These are phyloP conservation scores for Cordyceps pruinosa DNA, from an alignment of 2,329 filamentous ascomycete genomes.

Conservation along the genomic window DNA sequence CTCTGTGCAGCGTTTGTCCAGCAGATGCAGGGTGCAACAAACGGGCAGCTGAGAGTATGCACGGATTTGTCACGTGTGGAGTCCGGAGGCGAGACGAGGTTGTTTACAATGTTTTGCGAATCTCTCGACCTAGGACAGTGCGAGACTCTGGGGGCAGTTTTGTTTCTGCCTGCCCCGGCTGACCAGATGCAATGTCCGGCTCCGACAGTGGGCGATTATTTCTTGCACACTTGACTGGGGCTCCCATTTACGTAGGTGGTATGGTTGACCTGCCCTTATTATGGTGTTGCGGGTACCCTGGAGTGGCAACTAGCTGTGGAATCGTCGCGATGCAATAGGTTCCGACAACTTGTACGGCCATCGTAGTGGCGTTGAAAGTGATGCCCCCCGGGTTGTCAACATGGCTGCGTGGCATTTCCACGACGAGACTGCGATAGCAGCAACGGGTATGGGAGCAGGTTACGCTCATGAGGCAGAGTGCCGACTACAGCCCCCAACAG, in stretches of 20 bases:
- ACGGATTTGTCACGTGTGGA: background rate
- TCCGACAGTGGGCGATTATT: background rate
- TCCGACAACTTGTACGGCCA: too few relatives aligned
- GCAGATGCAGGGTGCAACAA: background rate
- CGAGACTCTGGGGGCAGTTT: background rate
- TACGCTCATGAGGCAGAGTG: background rate
- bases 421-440: too few relatives aligned
- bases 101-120: background rate
- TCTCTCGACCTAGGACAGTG: background rate
- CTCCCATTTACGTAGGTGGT: background rate
- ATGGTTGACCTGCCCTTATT: background rate
- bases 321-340: background rate
- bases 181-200: background rate
- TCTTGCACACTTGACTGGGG: too few relatives aligned
- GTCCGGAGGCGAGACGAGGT: background rate
- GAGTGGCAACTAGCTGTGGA: background rate
- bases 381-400: too few relatives aligned
- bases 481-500: too few relatives aligned
- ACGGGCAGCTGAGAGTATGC: background rate
- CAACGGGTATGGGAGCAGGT: too few relatives aligned
- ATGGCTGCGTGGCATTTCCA: too few relatives aligned
- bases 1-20: background rate
- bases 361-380: too few relatives aligned
- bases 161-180: background rate
- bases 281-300: background rate